Base-by-base conservation (phyloP, 768 basidiomycete species). In the Clitopilus hobsonii region DNA sequence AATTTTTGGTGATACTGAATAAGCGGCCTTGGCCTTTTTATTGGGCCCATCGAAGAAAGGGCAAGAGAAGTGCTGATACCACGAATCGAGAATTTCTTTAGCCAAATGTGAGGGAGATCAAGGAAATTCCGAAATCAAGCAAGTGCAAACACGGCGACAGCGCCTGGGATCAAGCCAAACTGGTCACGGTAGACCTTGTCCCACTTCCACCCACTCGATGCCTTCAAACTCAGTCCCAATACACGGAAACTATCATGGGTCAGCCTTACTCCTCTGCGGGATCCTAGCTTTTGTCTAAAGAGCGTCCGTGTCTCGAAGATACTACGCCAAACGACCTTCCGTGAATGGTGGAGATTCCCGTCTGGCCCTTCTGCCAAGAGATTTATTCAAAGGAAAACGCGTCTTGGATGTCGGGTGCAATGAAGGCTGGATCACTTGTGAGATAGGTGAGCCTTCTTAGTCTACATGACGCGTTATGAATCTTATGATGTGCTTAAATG, bases 321-420 rank as follows among this genome's bases (percentile, higher is more conserved):
- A 91, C 64, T 94, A 94, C 71, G 71, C 76, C n/a, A 91, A 89
- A 69, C 80, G 89, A 5, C 85, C 83, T 0, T 75, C 72, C 20
- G 62, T 74, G 1, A 69, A 69, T 20, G 41, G 41, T 11, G 41
- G 41, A 28, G 90, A 94, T 65, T 77, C 81, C 0, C 81, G 94
- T 14, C 76, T 96, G 1, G 73, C 77, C 0, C 69, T 86, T 16
- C 70, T 96, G 1, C 85, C 85, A 0, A 36, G 67, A 3, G 60
- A 67, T 1, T 71, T 88, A 28, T 85, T 94, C 60, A 24, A 56
- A 2, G 78, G 69, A 13, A 80, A 81, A 55, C 71, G 74, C 48
- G 86, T 94, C 2, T 76, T 96, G 10, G 93, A 96, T 68, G 71
- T 95, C 0, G 93, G 93, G 0, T 91, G 90, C 65, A 96, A 95